Conservation (phyloP, 805 yeast species). For the Candida loeiensis region DNA sequence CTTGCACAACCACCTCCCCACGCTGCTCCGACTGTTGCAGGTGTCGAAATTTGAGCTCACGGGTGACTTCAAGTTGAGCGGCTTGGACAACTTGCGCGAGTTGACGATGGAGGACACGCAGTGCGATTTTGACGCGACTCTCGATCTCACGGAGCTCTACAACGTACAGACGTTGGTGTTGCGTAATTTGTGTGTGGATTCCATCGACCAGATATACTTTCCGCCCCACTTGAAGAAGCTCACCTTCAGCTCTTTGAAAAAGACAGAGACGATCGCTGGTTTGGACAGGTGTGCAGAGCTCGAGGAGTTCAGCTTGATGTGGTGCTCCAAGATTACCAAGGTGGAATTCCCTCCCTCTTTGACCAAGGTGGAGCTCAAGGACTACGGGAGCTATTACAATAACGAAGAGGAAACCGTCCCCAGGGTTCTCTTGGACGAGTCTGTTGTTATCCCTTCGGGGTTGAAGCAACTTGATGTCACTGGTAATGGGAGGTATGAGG, state of each 20-base stretch:
- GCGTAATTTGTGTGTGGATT: too few species aligned
- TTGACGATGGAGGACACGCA: not conserved
- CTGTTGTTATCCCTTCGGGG: not conserved
- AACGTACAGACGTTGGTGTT: not conserved
- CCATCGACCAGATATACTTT: not conserved
- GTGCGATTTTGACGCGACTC: not conserved
- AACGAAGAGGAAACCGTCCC: not conserved
- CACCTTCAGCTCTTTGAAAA: not conserved
- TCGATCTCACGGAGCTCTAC: not conserved
- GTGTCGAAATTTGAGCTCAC: too few species aligned
- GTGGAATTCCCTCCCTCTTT: not conserved
- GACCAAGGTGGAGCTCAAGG: not conserved
- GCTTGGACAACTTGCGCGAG: not conserved
- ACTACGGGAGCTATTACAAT: not conserved
- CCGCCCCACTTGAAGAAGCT: not conserved
- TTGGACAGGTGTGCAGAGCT: not conserved
- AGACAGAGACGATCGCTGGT: not conserved
- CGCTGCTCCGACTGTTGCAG: too few species aligned
- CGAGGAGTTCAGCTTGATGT: not conserved
- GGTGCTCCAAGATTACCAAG: not conserved
- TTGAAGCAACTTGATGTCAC: not conserved
- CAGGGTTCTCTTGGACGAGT: not conserved
- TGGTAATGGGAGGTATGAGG: not conserved
- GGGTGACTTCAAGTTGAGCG: not conserved
- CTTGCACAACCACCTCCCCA: too few species aligned